Conservation (phyloP, 306 rosid genomes). For the Hippophae rhamnoides region DNA sequence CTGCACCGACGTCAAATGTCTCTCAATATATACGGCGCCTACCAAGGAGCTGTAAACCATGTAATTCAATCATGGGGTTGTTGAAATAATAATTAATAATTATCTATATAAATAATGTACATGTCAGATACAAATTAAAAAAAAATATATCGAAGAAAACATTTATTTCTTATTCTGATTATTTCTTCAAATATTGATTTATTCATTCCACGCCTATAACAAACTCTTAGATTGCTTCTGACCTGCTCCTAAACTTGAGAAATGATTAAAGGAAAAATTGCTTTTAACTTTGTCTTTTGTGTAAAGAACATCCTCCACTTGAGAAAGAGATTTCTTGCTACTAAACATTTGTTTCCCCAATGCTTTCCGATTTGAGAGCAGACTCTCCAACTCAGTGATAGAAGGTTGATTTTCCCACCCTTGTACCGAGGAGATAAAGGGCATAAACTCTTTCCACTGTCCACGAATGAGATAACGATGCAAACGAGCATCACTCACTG, state of each 20-base stretch:
- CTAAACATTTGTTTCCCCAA: slow-evolving; percentile 10
- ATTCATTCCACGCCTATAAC: background rate
- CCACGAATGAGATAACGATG: slow-evolving; percentile 1
- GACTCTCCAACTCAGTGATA: slow-evolving; percentile 5
- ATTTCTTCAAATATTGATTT: too few relatives aligned
- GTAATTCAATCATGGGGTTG: too few relatives aligned
- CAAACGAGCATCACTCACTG: background rate
- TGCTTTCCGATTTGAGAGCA: slow-evolving; percentile 10
- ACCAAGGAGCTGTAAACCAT: too few relatives aligned
- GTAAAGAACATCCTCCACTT: slow-evolving; percentile 1
- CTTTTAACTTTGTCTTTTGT: background rate
- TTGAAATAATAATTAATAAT: too few relatives aligned
- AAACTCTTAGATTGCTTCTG: background rate
- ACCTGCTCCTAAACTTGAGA: background rate
- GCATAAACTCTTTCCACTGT: background rate
- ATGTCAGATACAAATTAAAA: too few relatives aligned
- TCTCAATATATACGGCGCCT: too few relatives aligned
- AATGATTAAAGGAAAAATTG: background rate
- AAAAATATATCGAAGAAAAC: too few relatives aligned
- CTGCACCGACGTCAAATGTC: too few relatives aligned
- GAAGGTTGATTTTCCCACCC: slow-evolving; percentile 8
- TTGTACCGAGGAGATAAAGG: slow-evolving; percentile 7
- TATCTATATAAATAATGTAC: too few relatives aligned
- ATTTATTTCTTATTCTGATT: too few relatives aligned
- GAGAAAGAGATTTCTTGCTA: background rate